A percentile compares a stretch with the other conserved stretches of the same genome.
These are phyloP conservation scores for Backusella luteola DNA, from an alignment of 192 early-diverging fungal species.

Conservation along the genomic window DNA sequence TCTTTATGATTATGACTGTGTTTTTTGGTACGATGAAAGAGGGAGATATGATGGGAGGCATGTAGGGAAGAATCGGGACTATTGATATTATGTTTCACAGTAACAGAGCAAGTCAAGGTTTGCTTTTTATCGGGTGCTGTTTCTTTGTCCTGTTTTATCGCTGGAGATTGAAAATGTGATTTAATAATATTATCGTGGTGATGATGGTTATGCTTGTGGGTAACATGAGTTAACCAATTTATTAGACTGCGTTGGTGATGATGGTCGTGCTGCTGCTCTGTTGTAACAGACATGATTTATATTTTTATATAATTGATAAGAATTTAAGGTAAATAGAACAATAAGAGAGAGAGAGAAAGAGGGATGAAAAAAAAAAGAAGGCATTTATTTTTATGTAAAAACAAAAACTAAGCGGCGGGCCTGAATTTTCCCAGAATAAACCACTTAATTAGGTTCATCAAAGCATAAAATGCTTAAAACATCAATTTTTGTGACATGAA, in stretches of 20 bases:
- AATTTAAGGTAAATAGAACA: not conserved
- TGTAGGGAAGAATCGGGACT: not conserved
- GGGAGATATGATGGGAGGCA: not conserved
- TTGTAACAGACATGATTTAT: constrained; percentile 1
- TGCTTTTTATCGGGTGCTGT: not conserved
- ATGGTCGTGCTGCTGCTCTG: not conserved
- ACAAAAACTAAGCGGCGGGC: not conserved
- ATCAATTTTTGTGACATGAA: not conserved
- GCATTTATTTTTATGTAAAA: too few species aligned
- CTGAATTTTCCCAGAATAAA: not conserved
- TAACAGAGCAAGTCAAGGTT: not conserved
- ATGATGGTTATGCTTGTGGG: not conserved
- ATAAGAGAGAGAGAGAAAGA: too few species aligned
- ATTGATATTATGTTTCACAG: not conserved
- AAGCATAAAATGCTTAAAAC: not conserved
- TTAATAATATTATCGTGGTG: not conserved
- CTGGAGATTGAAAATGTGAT: not conserved
- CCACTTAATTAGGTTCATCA: not conserved
- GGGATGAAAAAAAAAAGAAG: too few species aligned
- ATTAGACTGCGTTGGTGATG: not conserved
- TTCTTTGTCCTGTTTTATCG: not conserved
- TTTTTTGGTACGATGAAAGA: not conserved
- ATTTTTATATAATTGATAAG: not conserved
- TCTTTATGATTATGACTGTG: not conserved
- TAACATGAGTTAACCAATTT: not conserved